Percentiles rank a stretch among this genome's conserved stretches.
These are phyloP conservation scores for Phytophthora litchii DNA, from an alignment of 352 stramenopile species.

Conservation along the genomic window DNA sequence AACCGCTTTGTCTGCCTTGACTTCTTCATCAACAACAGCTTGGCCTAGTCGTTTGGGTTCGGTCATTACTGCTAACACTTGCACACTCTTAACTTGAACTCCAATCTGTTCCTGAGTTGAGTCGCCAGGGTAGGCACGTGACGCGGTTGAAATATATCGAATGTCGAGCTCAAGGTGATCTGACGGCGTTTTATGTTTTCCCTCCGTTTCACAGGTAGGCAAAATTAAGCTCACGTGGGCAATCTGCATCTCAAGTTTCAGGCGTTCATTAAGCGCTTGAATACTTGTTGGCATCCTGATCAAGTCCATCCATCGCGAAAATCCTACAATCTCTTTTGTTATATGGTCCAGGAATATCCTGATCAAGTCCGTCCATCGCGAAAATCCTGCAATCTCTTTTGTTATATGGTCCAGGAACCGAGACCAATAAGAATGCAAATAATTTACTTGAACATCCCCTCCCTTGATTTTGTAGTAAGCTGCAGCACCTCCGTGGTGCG, in stretches of 20 bases:
- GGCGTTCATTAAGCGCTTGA: constrained; percentile 40
- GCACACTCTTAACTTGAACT: constrained; percentile 42
- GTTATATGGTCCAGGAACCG: constrained; percentile 57
- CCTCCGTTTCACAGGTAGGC: constrained; percentile 52
- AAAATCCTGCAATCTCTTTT: constrained; percentile 70
- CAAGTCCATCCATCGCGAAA: constrained; percentile 68
- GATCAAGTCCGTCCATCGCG: constrained; percentile 64
- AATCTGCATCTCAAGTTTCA: constrained; percentile 63
- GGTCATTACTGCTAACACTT: constrained; percentile 47
- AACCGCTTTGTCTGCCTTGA: not conserved
- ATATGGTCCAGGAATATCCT: constrained; percentile 63
- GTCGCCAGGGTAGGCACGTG: constrained; percentile 48
- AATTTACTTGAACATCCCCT: constrained; percentile 60
- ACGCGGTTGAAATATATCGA: constrained; percentile 45
- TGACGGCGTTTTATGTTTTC: constrained; percentile 42
- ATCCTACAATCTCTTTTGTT: constrained; percentile 62
- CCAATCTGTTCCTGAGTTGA: constrained; percentile 54
- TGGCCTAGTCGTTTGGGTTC: constrained; percentile 12
- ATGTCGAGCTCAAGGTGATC: constrained; percentile 66
- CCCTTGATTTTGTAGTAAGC: constrained; percentile 52
- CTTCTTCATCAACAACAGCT: constrained; percentile 4
- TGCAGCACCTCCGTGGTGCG: constrained; percentile 48
- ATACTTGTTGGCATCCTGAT: constrained; percentile 47
- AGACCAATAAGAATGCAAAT: constrained; percentile 53
- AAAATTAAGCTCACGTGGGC: constrained; percentile 45